Percentiles rank a stretch among this genome's conserved stretches.
Conservation (phyloP, 768 basidiomycete species). For the Ramaria sp. region DNA sequence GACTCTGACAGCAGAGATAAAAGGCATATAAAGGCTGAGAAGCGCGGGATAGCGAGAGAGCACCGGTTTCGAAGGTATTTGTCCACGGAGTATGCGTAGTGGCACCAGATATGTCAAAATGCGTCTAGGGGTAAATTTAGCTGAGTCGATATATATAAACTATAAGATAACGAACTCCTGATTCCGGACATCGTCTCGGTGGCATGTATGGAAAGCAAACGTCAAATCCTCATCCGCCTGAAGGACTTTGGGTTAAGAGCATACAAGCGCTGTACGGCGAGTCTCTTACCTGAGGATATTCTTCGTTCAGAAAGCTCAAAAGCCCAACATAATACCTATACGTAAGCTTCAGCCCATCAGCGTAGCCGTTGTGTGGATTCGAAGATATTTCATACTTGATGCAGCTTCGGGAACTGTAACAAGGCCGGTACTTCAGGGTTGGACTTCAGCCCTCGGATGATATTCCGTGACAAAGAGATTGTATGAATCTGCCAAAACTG, state of each 20-base stretch:
- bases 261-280: background rate
- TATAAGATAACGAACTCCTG: slow-evolving; percentile 45
- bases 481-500: slow-evolving; percentile 59
- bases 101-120: slow-evolving; percentile 89
- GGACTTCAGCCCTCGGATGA: slow-evolving; percentile 79
- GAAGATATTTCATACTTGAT: slow-evolving; percentile 48
- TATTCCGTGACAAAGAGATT: slow-evolving; percentile 85
- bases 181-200: slow-evolving; percentile 55
- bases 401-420: slow-evolving; percentile 64
- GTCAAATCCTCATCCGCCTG: slow-evolving; percentile 82
- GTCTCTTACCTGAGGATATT: slow-evolving; percentile 61
- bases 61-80: slow-evolving; percentile 66
- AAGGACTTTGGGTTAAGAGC: background rate
- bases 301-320: slow-evolving; percentile 88
- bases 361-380: slow-evolving; percentile 13
- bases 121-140: slow-evolving; percentile 40
- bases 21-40: slow-evolving; percentile 64
- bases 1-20: slow-evolving; percentile 62
- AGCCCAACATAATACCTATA: slow-evolving; percentile 93
- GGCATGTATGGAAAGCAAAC: slow-evolving; percentile 79
- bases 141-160: background rate
- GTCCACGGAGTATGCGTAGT: slow-evolving; percentile 76
- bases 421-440: slow-evolving; percentile 79
- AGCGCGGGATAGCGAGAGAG: slow-evolving; percentile 65
- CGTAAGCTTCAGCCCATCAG: slow-evolving; percentile 53